Evolutionary conservation across 192 early-diverging fungal species (phyloP).

Genomic region (Dimargaris verticillata): DNA sequence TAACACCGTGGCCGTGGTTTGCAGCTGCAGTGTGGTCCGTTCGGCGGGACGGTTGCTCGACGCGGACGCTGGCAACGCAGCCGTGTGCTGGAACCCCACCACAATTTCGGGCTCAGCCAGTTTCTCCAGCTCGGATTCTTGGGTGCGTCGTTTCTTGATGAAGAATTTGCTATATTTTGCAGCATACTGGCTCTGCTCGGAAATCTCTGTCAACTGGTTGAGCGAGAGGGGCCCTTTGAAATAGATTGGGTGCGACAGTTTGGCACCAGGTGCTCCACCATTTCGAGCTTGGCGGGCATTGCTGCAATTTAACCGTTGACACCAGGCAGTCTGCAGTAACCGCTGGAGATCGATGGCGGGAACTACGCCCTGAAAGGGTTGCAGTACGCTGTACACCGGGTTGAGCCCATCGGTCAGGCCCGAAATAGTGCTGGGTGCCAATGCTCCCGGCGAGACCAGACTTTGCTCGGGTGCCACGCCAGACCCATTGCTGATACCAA

Average conservation of each 20-base stretch:
- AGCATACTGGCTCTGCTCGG: constrained; percentile 1
- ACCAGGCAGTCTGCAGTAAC: too few species aligned
- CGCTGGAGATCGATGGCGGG: not conserved
- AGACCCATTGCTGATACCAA: too few species aligned
- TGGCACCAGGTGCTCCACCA: not conserved
- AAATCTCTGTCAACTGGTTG: constrained; percentile 2
- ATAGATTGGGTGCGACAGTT: not conserved
- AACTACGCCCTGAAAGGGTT: not conserved
- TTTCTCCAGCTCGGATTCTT: not conserved
- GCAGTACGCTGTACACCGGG: not conserved
- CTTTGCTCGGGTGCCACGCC: too few species aligned
- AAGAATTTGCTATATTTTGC: not conserved
- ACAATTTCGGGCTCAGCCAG: not conserved
- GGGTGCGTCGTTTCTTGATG: constrained; percentile 4
- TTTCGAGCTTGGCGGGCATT: not conserved
- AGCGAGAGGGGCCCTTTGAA: constrained; percentile 4
- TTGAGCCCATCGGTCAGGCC: not conserved
- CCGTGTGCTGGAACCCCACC: not conserved
- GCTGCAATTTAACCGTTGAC: too few species aligned
- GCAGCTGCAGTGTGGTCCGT: not conserved
- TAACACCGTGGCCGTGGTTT: not conserved
- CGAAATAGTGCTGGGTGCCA: not conserved
- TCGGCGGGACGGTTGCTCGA: not conserved
- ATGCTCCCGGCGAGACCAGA: too few species aligned
- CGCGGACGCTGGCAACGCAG: not conserved